A percentile compares a stretch with the other conserved stretches of the same genome.
These are phyloP conservation scores for Diophrys appendiculata DNA, from an alignment of 73 alveolate genomes.

Conservation along the genomic window DNA sequence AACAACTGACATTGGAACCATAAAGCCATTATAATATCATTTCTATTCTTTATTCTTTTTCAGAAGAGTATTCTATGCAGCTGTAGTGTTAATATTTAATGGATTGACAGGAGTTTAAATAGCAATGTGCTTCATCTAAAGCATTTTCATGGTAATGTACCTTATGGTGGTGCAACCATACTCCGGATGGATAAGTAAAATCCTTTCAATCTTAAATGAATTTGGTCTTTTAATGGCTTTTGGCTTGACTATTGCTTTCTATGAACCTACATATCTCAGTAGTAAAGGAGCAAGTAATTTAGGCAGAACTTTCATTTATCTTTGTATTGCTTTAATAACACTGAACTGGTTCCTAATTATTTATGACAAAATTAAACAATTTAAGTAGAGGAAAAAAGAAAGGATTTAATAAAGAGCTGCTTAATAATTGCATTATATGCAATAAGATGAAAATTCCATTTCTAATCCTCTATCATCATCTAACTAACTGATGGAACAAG, in stretches of 20 bases:
- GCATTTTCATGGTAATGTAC: neutral
- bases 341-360: neutral
- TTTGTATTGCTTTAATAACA: neutral
- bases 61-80: constrained; percentile 25
- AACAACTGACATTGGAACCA: neutral
- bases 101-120: neutral
- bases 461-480: too few relatives aligned
- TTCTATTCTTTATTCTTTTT: constrained; percentile 7
- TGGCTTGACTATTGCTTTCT: neutral
- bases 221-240: neutral
- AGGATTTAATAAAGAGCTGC: neutral
- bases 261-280: neutral
- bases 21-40: constrained; percentile 11
- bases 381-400: neutral
- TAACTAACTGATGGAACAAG: too few relatives aligned
- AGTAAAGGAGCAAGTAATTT: neutral
- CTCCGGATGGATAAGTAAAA: neutral
- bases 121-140: neutral
- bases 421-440: too few relatives aligned
- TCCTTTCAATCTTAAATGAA: neutral
- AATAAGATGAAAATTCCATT: too few relatives aligned
- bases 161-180: neutral
- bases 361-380: neutral
- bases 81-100: neutral
- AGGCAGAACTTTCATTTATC: neutral